Conservation (phyloP, 2,329 filamentous ascomycete species). For the Colletotrichum noveboracense region DNA sequence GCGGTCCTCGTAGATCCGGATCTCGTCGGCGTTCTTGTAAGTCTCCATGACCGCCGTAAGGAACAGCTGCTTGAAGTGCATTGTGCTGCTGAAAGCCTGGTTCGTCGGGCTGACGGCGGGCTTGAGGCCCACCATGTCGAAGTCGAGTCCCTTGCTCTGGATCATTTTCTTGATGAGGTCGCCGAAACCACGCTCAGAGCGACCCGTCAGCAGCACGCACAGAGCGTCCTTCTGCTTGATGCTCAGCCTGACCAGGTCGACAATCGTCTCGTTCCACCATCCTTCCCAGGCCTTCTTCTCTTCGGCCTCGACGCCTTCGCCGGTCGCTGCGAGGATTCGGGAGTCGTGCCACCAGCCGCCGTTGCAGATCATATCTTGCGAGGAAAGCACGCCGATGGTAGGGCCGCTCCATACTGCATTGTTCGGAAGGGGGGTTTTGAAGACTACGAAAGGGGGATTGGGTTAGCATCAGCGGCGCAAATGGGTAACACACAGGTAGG, state of each 20-base stretch:
- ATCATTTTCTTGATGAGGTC: conserved; percentile 84
- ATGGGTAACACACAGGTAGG: not conserved
- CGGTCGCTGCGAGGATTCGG: conserved; percentile 84
- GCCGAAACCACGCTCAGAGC: conserved; percentile 77
- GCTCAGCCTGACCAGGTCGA: conserved; percentile 79
- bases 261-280: conserved; percentile 96
- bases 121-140: conserved; percentile 89
- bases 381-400: conserved; percentile 79
- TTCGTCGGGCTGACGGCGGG: conserved; percentile 81
- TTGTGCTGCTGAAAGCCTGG: conserved; percentile 80
- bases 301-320: conserved; percentile 81
- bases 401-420: conserved; percentile 82
- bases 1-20: conserved; percentile 76
- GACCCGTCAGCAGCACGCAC: conserved; percentile 85
- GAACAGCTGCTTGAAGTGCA: conserved; percentile 91
- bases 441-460: conserved; percentile 61
- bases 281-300: conserved; percentile 85
- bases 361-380: conserved; percentile 76
- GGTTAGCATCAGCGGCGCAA: conserved; percentile 4
- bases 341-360: conserved; percentile 98
- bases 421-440: conserved; percentile 90
- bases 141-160: conserved; percentile 77
- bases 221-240: conserved; percentile 85
- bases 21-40: conserved; percentile 81
- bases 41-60: conserved; percentile 83